These are phyloP conservation scores for Ophiostoma sp. DNA, from an alignment of 2,329 filamentous ascomycete species.

Conservation along the genomic window DNA sequence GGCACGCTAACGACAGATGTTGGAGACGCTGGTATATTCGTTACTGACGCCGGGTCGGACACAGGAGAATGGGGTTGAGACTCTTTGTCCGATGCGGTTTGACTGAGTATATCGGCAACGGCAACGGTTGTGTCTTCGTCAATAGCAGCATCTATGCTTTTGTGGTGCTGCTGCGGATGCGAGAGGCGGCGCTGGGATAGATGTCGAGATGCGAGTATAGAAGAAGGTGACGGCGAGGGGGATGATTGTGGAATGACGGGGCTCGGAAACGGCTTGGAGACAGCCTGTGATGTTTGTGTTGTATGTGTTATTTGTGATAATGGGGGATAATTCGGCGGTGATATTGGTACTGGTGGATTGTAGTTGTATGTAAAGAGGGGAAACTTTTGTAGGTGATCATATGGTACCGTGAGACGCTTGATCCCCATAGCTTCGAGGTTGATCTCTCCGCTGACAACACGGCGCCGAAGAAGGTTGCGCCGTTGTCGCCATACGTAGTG, in stretches of 20 bases:
- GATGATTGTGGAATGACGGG: conserved; percentile 27
- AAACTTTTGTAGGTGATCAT: conserved; percentile 64
- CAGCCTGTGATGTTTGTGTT: background rate
- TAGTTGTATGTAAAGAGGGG: conserved; percentile 72
- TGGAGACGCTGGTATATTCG: background rate
- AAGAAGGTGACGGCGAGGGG: conserved; percentile 10
- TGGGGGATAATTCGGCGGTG: conserved; percentile 24
- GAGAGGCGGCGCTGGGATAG: conserved; percentile 2
- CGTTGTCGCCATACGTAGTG: conserved; percentile 70
- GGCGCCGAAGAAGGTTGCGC: conserved; percentile 59
- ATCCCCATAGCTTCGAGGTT: conserved; percentile 83
- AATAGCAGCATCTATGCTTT: conserved; percentile 16
- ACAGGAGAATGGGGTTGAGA: background rate
- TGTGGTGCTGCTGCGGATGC: conserved; percentile 9
- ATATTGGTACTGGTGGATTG: conserved; percentile 35
- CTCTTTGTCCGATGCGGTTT: conserved; percentile 16
- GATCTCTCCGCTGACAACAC: conserved; percentile 72
- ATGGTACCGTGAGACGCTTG: conserved; percentile 72
- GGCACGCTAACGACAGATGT: background rate
- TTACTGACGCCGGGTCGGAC: background rate
- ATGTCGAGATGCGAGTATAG: background rate
- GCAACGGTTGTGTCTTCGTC: background rate
- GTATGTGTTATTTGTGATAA: background rate
- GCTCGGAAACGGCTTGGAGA: background rate
- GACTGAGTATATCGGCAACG: conserved; percentile 5